Base-by-base conservation (phyloP, 371 early-diverging fungal genomes). In the Smittium mucronatum region DNA sequence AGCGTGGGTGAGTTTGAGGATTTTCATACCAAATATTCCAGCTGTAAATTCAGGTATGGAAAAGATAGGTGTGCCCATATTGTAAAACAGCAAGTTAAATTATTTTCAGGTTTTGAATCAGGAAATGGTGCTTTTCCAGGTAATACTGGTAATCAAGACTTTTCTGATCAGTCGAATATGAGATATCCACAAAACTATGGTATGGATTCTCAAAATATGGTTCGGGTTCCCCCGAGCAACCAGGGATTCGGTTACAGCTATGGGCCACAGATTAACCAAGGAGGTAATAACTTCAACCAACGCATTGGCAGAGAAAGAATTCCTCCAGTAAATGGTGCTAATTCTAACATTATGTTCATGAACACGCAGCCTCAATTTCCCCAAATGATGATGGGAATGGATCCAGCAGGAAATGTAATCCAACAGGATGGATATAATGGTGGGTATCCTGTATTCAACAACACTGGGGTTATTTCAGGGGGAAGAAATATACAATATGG, bases 41-140 rank as follows among this genome's bases (percentile, higher is more conserved):
- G 59, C 26, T 59, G n/a, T n/a, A n/a, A 28, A 28, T 59, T 59
- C 26, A 59, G 59, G n/a, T 59, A 59, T 59, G 59, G 59, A 21
- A 59, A 59, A 59, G 59, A 59, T 26, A 5, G 59, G 2, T 59
- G 59, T 59, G 11, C 59, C 2, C 59, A n/a, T 8, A 28, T 28
- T 16, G 59, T 59, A n/a, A 59, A 59, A 26, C 8, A 16, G 28
- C 28, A n/a, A 21, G 59, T 5, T 21, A 5, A 5, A 16, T 26
- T 28, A 59, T n/a, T 16, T 59, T 28, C 15, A 26, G 59, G 26
- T 8, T 8, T 8, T 2, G 26, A 15, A 21, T 59, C 15, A n/a
- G 26, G 28, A 26, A 59, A 28, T 59, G 26, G 8, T 8, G 26
- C 8, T 59, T 59, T 59, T 59, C 25, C 5, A 28, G 59, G 8